These are phyloP conservation scores for Myriosclerotinia duriaeana DNA, from an alignment of 2,329 filamentous ascomycete species.

Conservation along the genomic window DNA sequence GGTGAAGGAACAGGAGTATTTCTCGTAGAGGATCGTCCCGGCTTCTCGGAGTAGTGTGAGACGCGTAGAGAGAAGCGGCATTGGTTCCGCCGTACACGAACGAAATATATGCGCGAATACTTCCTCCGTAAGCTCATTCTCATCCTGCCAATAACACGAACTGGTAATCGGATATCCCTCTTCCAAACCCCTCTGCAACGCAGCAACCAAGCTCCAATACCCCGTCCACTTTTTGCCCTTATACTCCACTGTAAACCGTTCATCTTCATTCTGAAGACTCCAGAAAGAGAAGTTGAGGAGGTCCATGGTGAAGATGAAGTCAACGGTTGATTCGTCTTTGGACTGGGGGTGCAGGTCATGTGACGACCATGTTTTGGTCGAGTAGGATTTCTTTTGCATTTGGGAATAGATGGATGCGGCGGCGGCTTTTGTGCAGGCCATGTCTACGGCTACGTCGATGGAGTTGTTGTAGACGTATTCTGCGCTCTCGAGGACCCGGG, in stretches of 20 bases:
- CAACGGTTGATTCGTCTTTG: constrained; percentile 75
- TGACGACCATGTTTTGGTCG: constrained; percentile 79
- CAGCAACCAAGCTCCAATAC: constrained; percentile 91
- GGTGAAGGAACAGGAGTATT: constrained; percentile 71
- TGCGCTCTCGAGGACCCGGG: constrained; percentile 77
- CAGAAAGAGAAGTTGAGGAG: constrained; percentile 96
- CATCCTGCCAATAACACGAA: constrained; percentile 80
- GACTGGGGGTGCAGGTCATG: constrained; percentile 86
- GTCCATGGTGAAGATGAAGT: constrained; percentile 98
- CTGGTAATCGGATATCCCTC: constrained; percentile 86
- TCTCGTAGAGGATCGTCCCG: constrained; percentile 74
- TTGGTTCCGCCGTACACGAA: constrained; percentile 80
- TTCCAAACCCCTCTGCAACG: constrained; percentile 81
- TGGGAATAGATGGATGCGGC: constrained; percentile 74
- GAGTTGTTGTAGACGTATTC: constrained; percentile 89
- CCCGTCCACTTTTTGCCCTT: constrained; percentile 81
- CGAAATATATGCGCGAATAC: constrained; percentile 76
- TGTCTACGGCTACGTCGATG: constrained; percentile 88
- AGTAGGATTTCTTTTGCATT: constrained; percentile 84
- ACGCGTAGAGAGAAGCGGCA: constrained; percentile 78
- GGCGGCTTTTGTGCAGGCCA: constrained; percentile 76
- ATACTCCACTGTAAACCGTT: constrained; percentile 83
- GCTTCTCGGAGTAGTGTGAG: constrained; percentile 80
- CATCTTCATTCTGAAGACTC: constrained; percentile 65
- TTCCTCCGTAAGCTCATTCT: constrained; percentile 73